Percentiles rank a stretch among this genome's conserved stretches.
These are phyloP conservation scores for Leccinum variabile DNA, from an alignment of 1,284 basidiomycete genomes.

Conservation along the genomic window DNA sequence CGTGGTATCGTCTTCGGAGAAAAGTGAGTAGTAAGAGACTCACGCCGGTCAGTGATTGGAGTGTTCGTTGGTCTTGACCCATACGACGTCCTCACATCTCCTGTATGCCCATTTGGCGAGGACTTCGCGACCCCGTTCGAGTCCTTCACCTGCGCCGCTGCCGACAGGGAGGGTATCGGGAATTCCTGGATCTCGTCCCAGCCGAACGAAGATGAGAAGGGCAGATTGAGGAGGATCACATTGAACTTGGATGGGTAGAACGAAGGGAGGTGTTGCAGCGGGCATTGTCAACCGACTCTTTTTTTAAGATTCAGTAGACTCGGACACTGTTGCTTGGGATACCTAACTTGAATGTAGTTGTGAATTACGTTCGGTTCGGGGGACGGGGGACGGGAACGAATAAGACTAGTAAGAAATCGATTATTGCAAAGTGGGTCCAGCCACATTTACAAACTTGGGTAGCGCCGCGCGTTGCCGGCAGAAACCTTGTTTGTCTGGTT, in stretches of 20 bases:
- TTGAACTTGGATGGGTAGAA: constrained; percentile 82
- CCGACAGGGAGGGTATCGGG: constrained; percentile 62
- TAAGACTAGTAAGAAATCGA: too few species aligned
- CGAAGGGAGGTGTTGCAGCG: constrained; percentile 53
- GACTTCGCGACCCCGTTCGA: too few species aligned
- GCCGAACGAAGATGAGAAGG: constrained; percentile 77
- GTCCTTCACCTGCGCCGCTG: too few species aligned
- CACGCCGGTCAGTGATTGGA: too few species aligned
- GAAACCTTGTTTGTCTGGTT: too few species aligned
- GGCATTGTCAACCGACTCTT: constrained; percentile 66
- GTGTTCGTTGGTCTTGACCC: too few species aligned
- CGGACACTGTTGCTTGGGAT: constrained; percentile 52
- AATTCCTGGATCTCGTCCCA: constrained; percentile 84
- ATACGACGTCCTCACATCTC: too few species aligned
- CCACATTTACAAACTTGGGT: too few species aligned
- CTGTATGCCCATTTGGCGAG: too few species aligned
- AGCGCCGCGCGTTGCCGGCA: too few species aligned
- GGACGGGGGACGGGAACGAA: too few species aligned
- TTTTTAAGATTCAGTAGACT: constrained; percentile 71
- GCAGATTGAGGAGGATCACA: constrained; percentile 90
- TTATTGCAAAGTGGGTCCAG: too few species aligned
- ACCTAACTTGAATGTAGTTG: constrained; percentile 41
- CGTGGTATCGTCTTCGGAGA: not conserved
- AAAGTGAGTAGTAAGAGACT: not conserved
- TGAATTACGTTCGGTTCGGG: not conserved